These are phyloP conservation scores for Acmispon strigosus DNA, from an alignment of 306 rosid species.

Conservation along the genomic window DNA sequence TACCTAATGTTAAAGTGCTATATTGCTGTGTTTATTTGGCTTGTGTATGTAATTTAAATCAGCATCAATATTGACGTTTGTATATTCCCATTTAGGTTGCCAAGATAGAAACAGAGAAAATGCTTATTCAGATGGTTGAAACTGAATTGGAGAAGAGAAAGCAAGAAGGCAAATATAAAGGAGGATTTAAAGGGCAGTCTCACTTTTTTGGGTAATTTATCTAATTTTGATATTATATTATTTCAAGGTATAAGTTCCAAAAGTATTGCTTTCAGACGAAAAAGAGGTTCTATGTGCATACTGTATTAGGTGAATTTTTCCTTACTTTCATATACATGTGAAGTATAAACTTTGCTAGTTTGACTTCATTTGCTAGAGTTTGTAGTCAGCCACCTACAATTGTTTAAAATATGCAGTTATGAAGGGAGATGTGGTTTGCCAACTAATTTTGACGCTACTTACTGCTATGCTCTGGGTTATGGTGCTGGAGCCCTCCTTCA, in stretches of 20 bases:
- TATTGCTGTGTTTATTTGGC: conserved; percentile 4
- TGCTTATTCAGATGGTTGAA: conserved; percentile 99
- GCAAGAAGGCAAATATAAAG: conserved; percentile 61
- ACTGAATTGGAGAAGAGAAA: conserved; percentile 84
- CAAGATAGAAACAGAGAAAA: conserved; percentile 97
- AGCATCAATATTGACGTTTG: background rate
- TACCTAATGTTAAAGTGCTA: conserved; percentile 19
- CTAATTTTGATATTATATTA: background rate
- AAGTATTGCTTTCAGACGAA: background rate
- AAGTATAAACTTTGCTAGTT: background rate
- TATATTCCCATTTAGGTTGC: conserved; percentile 61
- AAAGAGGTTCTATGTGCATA: background rate
- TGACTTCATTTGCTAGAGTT: background rate
- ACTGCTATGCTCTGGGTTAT: conserved; percentile 94
- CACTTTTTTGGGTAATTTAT: conserved; percentile 92
- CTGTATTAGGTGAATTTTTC: background rate
- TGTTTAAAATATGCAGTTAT: conserved; percentile 46
- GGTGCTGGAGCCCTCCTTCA: conserved; percentile 96
- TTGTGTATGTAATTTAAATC: background rate
- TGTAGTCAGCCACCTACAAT: conserved; percentile 10
- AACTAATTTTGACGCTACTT: conserved; percentile 86
- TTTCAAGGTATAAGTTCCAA: background rate
- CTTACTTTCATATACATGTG: background rate
- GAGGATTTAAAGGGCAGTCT: conserved; percentile 76
- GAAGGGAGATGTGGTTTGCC: conserved; percentile 99